Conservation (phyloP, 805 yeast genomes). For the Cyberlindnera petersonii region DNA sequence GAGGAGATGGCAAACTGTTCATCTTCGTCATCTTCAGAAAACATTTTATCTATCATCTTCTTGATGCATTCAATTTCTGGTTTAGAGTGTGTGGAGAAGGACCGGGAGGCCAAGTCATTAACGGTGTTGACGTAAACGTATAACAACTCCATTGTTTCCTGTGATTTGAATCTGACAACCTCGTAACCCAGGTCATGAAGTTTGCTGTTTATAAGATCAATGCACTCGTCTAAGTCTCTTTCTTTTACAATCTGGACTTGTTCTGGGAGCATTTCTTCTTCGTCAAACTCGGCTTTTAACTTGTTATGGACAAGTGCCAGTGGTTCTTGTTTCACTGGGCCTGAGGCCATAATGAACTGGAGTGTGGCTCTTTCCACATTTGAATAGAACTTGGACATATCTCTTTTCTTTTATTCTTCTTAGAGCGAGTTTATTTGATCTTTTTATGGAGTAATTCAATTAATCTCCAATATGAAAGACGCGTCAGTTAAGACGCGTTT, state of each 20-base stretch:
- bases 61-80: conserved; percentile 41
- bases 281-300: conserved; percentile 9
- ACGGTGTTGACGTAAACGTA: conserved; percentile 36
- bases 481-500: neutral
- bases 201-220: conserved; percentile 25
- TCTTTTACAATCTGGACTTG: neutral
- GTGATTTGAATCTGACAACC: conserved; percentile 34
- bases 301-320: conserved; percentile 7
- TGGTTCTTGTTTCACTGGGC: conserved; percentile 7
- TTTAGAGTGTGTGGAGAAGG: conserved; percentile 32
- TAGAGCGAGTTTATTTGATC: neutral
- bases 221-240: conserved; percentile 21
- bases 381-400: conserved; percentile 8
- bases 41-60: conserved; percentile 36
- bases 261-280: conserved; percentile 3
- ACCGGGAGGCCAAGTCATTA: conserved; percentile 34
- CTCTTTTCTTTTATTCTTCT: neutral
- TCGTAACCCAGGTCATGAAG: conserved; percentile 34
- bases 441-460: neutral
- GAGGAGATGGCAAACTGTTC: conserved; percentile 34
- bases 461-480: too few relatives aligned
- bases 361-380: conserved; percentile 15
- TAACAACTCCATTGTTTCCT: conserved; percentile 31
- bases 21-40: conserved; percentile 19
- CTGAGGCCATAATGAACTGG: conserved; percentile 12